Evolutionary conservation across 495 filamentous ascomycete species (phyloP), one percentile per base, ranked within the genome.

Genomic region (Endocarpon pusillum): DNA sequence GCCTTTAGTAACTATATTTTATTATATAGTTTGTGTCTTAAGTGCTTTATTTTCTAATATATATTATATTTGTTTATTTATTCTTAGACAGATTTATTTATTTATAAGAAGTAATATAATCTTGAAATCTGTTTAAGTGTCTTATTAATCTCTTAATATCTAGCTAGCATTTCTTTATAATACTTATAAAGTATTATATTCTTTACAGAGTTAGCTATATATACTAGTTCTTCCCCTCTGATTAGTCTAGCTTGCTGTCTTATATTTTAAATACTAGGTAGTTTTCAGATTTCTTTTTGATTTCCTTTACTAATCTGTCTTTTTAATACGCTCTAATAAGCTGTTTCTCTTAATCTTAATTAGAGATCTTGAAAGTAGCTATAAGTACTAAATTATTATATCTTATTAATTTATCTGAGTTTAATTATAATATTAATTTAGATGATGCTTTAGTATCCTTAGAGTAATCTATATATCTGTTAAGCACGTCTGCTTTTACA

Each of bases 1-100:
- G 17, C 10, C 21, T 35, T 22, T 12, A 4, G 5, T 11, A 32
- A 35, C 24, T 20, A 19, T 29, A 33, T 38, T 34, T 4, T 16
- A 1, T 17, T 15, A 15, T 37, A 37, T 3, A 18, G n/a, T n/a
- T n/a, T 3, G 3, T 18, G 17, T 37, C 15, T 14, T 10, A 19
- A 3, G 4, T 18, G 10, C 30, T 18, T 20, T 27, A 29, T 25
- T 30, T 37, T 20, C 19, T 29, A 19, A n/a, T n/a, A n/a, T 11
- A 31, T 29, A 19, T 29, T 2, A 7, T 37, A 37, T 25, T 19
- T 35, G 51, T 58, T 40, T 57, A 56, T 38, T 45, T 55, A 3
- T 42, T 22, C 35, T 60, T 44, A 25, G 43, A 29, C 22, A 49
- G 11, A 21, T 35, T 28, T 27, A 55, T 54, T 32, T 44, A 21